These are phyloP conservation scores for Panicum virgatum DNA, from an alignment of 202 grass and related monocot species.

Conservation along the genomic window DNA sequence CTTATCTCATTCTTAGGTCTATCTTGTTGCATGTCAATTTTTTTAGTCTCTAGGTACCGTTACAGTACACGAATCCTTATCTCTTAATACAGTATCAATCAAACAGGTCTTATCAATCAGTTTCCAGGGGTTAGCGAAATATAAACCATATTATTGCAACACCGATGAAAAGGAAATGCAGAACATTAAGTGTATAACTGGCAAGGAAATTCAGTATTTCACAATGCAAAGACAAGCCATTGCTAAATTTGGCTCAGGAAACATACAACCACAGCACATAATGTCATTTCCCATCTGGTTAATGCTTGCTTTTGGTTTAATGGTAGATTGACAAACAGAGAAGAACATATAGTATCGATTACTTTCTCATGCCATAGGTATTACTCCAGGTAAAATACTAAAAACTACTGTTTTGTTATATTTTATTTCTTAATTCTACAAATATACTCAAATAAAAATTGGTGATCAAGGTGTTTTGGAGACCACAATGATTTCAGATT, in stretches of 20 bases:
- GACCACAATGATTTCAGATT: neutral
- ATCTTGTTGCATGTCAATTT: neutral
- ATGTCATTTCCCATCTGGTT: neutral
- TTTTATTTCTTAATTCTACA: neutral
- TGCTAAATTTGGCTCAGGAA: neutral
- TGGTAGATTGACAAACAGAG: neutral
- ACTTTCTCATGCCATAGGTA: slow-evolving; percentile 14
- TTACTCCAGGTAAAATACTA: neutral
- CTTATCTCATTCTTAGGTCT: neutral
- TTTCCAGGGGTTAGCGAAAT: neutral
- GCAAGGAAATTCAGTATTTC: neutral
- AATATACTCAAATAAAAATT: neutral
- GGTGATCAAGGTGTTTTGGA: neutral
- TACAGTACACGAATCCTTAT: neutral
- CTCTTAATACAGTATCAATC: neutral
- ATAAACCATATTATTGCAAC: neutral
- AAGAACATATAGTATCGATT: neutral
- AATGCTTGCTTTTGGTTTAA: neutral
- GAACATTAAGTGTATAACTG: neutral
- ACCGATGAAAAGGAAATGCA: neutral
- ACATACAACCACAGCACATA: neutral
- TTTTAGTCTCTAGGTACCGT: neutral
- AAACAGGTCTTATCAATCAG: too few species aligned
- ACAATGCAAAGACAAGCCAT: neutral
- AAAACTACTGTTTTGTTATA: neutral